phyloP scores from a whole-genome alignment of 306 rosid species.

The Trifolium pratense region DNA sequence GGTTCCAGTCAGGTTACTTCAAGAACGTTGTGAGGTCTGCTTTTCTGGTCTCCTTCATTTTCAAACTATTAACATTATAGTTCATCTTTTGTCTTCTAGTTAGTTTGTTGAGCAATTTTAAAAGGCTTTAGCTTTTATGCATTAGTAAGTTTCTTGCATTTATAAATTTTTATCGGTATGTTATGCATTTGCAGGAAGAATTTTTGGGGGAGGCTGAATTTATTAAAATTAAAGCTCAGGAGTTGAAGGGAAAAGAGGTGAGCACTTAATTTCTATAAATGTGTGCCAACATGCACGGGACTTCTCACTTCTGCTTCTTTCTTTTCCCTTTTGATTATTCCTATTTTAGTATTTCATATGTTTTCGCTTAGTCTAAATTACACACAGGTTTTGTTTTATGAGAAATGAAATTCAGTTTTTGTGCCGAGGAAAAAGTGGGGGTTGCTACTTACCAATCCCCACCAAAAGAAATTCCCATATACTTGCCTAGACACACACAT shows the following conservation, averaged over 20 bases:
- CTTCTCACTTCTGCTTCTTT: constrained; percentile 14
- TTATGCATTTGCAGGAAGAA: constrained; percentile 71
- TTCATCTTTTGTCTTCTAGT: constrained; percentile 31
- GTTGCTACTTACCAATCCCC: constrained; percentile 3
- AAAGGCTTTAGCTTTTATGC: constrained; percentile 16
- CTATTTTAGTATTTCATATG: background rate
- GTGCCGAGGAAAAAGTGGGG: background rate
- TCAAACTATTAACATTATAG: background rate
- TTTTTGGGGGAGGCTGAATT: constrained; percentile 96
- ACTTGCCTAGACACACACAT: constrained; percentile 1
- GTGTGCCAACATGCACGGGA: constrained; percentile 5
- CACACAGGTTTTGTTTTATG: constrained; percentile 14
- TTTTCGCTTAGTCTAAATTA: background rate
- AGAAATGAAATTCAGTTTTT: constrained; percentile 1
- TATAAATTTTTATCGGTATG: constrained; percentile 24
- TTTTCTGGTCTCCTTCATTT: constrained; percentile 14
- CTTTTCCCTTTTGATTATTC: constrained; percentile 8
- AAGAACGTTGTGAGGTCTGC: constrained; percentile 96
- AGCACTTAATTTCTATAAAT: constrained; percentile 35
- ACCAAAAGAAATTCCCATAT: background rate
- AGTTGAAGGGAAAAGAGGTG: constrained; percentile 96
- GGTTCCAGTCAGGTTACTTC: constrained; percentile 88
- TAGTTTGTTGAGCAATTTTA: constrained; percentile 21
- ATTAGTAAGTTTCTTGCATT: constrained; percentile 20
- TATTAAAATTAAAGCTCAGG: constrained; percentile 96